Evolutionary conservation across 768 basidiomycete genomes (phyloP).

Genomic region (Pleurotus salmoneostramineus): DNA sequence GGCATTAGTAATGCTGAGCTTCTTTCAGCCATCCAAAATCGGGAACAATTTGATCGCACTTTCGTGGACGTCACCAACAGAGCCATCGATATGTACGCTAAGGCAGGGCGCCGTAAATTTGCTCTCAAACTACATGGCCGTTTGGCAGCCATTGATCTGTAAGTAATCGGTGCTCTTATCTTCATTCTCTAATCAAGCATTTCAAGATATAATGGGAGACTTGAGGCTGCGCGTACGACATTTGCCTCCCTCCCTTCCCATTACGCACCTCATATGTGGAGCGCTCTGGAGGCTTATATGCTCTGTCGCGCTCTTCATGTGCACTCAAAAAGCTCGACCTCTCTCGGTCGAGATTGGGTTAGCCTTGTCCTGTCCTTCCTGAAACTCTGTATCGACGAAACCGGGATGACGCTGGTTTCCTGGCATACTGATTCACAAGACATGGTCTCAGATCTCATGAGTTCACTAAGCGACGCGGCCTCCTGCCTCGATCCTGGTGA

Average conservation of each 20-base stretch:
- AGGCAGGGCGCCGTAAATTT: slow-evolving; percentile 80
- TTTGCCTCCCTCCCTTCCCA: slow-evolving; percentile 83
- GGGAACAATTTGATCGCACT: slow-evolving; percentile 68
- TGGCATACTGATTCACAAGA: slow-evolving; percentile 44
- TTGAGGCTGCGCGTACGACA: slow-evolving; percentile 59
- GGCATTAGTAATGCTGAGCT: slow-evolving; percentile 62
- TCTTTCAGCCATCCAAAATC: slow-evolving; percentile 48
- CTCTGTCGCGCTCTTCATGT: slow-evolving; percentile 70
- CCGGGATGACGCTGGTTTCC: slow-evolving; percentile 48
- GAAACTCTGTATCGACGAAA: slow-evolving; percentile 57
- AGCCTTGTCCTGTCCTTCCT: slow-evolving; percentile 75
- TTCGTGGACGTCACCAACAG: slow-evolving; percentile 76
- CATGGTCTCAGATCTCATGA: slow-evolving; percentile 50
- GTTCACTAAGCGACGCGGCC: slow-evolving; percentile 43
- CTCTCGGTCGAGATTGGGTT: slow-evolving; percentile 76
- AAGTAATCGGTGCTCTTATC: slow-evolving; percentile 26
- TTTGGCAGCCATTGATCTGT: slow-evolving; percentile 89
- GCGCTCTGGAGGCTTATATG: slow-evolving; percentile 75
- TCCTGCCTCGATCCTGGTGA: slow-evolving; percentile 53
- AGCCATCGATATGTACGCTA: slow-evolving; percentile 81
- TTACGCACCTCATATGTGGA: slow-evolving; percentile 81
- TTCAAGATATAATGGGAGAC: slow-evolving; percentile 61
- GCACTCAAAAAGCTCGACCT: slow-evolving; percentile 51
- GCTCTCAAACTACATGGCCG: slow-evolving; percentile 83
- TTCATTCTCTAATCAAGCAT: background rate